A percentile compares a stretch with the other conserved stretches of the same genome.
Evolutionary conservation across 1,284 basidiomycete species (phyloP).

Genomic region (Cryptococcus floricola): DNA sequence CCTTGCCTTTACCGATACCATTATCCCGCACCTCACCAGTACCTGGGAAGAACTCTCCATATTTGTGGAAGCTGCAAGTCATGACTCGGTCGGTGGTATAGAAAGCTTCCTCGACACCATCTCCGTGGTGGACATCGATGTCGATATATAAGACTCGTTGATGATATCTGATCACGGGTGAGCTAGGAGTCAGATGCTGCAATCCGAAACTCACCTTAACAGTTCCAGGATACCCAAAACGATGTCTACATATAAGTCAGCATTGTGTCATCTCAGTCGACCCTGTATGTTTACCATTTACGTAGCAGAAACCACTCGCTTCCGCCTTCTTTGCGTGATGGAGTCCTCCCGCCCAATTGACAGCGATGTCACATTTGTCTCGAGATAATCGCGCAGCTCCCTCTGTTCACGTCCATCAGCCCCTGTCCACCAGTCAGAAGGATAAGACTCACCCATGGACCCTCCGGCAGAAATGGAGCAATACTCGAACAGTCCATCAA

Average conservation of each 20-base stretch:
- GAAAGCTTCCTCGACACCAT: constrained; percentile 99
- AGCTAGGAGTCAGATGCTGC: neutral
- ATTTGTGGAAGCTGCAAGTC: constrained; percentile 98
- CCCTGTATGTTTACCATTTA: constrained; percentile 66
- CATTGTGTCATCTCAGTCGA: neutral
- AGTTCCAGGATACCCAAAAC: constrained; percentile 96
- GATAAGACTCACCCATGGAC: constrained; percentile 75
- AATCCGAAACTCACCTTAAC: constrained; percentile 58
- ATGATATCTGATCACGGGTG: constrained; percentile 62
- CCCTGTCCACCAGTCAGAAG: neutral
- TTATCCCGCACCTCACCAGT: constrained; percentile 94
- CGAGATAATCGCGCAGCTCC: constrained; percentile 90
- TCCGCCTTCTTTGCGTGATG: constrained; percentile 99
- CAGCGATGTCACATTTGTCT: constrained; percentile 97
- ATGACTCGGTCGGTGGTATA: constrained; percentile 98
- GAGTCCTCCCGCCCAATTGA: constrained; percentile 97
- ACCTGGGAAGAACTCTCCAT: constrained; percentile 98
- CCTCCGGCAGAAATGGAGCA: constrained; percentile 98
- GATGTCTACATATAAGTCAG: constrained; percentile 62
- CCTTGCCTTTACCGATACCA: constrained; percentile 86
- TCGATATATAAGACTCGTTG: constrained; percentile 95
- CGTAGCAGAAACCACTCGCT: constrained; percentile 97
- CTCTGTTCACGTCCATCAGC: constrained; percentile 58
- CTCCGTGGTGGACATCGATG: constrained; percentile 98
- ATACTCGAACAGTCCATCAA: constrained; percentile 96